Percentiles rank a stretch among this genome's conserved stretches.
Evolutionary conservation across 371 early-diverging fungal genomes (phyloP).

Genomic region (Gilbertella persicaria): DNA sequence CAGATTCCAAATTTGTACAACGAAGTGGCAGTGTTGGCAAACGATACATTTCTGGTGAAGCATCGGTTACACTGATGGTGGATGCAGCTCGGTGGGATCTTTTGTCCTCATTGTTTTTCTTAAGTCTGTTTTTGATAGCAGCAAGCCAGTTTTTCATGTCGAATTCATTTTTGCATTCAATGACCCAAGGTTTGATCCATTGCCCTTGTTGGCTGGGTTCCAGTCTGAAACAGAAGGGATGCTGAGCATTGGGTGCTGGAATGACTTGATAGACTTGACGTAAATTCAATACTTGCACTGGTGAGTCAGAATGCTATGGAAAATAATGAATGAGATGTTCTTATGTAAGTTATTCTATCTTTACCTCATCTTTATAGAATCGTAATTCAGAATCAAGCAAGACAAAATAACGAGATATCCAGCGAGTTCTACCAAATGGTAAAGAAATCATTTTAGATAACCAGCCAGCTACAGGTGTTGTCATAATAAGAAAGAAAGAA

Average conservation of each 20-base stretch:
- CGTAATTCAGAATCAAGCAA: slow-evolving; percentile 28
- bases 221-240: slow-evolving; percentile 19
- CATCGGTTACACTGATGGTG: not conserved
- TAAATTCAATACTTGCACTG: slow-evolving; percentile 19
- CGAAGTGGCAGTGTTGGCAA: slow-evolving; percentile 20
- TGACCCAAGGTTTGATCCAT: slow-evolving; percentile 21
- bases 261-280: slow-evolving; percentile 16
- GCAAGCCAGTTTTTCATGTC: slow-evolving; percentile 27
- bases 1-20: slow-evolving; percentile 15
- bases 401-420: slow-evolving; percentile 29
- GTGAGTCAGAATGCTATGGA: slow-evolving; percentile 15
- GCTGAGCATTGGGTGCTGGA: slow-evolving; percentile 9
- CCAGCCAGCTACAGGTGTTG: slow-evolving; percentile 24
- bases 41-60: slow-evolving; percentile 13
- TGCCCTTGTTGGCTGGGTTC: slow-evolving; percentile 8
- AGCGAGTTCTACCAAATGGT: slow-evolving; percentile 25
- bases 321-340: not conserved
- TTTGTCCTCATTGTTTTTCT: not conserved
- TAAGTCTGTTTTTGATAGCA: slow-evolving; percentile 17
- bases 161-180: slow-evolving; percentile 22
- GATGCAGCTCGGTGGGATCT: not conserved
- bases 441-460: slow-evolving; percentile 20
- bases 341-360: not conserved
- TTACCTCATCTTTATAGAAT: slow-evolving; percentile 28
- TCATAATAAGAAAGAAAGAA: not conserved